Base-by-base conservation (phyloP, 2,329 filamentous ascomycete species). In the Venturiaceae sp. region DNA sequence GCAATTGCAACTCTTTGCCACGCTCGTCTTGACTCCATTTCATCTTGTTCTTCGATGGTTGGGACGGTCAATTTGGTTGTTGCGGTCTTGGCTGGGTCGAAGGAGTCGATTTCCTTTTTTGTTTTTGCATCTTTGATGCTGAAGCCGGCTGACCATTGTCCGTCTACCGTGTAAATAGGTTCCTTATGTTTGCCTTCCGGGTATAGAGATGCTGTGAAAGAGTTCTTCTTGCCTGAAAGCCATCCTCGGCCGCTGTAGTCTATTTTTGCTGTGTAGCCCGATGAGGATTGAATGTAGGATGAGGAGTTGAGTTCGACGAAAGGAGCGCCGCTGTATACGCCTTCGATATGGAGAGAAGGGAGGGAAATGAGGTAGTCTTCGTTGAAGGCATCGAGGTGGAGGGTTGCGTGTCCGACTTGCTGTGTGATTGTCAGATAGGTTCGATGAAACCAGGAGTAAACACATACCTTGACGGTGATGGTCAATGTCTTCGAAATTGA, bases 181-280 rank as follows among this genome's bases (percentile, higher is more conserved):
- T 88, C 86, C 73, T 87, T 88, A 72, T 86, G 90, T 73, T 75
- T 84, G 62, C 78, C 82, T 62, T 75, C 84, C 13, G 72, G 88
- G 74, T 87, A 91, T 59, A 97, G 71, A 26, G 79, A 79, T 14
- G 91, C 92, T 13, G 79, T 83, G 70, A 97, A 90, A 59, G 82
- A 88, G 76, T 97, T 97, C 78, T 96, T 96, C 80, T 95, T 95
- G 64, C 92, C 94, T 50, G 87, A 91, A 9, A 99, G 74, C 92
- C 92, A 99, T 60, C 92, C 92, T 71, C 90, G 92, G 67, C 92
- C 92, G 61, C 84, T 88, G 77, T 96, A 99, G 70, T 96, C 90
- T 67, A 97, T 88, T 75, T 90, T 92, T 63, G 90, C 83, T 4
- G 90, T 87, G 75, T 87, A 96, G 57, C 94, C 92, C 2, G 86